Base-by-base conservation (phyloP, 371 early-diverging fungal species). In the Apophysomyces elegans region DNA sequence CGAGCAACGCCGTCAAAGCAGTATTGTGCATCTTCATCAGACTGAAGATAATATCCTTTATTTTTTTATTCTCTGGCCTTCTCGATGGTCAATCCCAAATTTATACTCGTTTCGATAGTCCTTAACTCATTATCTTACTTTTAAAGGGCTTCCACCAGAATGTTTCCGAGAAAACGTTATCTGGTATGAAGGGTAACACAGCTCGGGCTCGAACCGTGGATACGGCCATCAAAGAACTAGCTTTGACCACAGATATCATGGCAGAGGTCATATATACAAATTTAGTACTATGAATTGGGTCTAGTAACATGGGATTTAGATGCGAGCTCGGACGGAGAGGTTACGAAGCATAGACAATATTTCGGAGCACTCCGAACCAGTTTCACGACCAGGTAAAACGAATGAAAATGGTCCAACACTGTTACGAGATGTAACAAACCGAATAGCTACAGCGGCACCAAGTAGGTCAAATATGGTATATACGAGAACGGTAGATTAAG, bases 1-100 rank as follows among this genome's bases (percentile, higher is more conserved):
- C 18, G 60, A 37, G 7, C 63, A 63, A 41, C 58, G 68, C 8
- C 43, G 54, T 50, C 54, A 50, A 50, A 21, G 21, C 21, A 21
- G 54, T 11, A 21, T 50, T 26, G 21, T 21, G 11, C 54, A 50
- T 26, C 54, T 50, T 50, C 54, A 50, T 50, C 54, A 50, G 54
- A 21, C 9, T 8, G 54, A 26, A 21, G 54, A 50, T 9, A 50
- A 50, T 50, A 50, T 50, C 54, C 54, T 50, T 50, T 50, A 32
- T 18, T 6, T 6, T 50, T 18, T 26, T 4, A 18, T 26, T 26
- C 2, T 26, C 32, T 26, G 32, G 1, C 2, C 32, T 26, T 26
- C 32, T 26, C 7, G 0, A 50, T 9, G 9, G 54, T 18, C 6
- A 21, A 8, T 41, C 41, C 8, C 21, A 21, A 21, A 32, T 6